Base-by-base conservation (phyloP, 148 eudicot genomes). In the Fallopia convolvulus region DNA sequence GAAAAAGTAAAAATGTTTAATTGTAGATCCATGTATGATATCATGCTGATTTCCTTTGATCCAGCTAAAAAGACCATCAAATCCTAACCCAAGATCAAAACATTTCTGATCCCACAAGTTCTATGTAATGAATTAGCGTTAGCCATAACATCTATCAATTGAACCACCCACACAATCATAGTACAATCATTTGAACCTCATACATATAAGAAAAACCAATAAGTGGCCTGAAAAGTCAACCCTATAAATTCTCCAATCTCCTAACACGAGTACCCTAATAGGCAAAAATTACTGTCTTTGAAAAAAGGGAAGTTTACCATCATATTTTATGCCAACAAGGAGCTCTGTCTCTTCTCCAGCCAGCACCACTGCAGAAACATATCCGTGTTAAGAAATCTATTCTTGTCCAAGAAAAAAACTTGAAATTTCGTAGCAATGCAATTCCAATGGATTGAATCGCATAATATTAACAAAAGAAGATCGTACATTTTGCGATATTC, bases 321-420 rank as follows among this genome's bases (percentile, higher is more conserved):
- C 92, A 78, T 94, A 88, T 84, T 94, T 87, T 42, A 94, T 76
- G 76, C 93, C 98, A 82, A 92, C 89, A 36, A 92, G 82, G 26
- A 92, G 82, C 83, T 90, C 97, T 36, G 89, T 79, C 83, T 87
- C 93, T 88, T 92, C 89, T 72, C 99, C 99, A 36, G 99, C 99
- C 9, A 68, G 73, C 36, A 92, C 88, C 78, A 79, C 99, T 94
- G 95, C 80, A 39, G 30, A 71, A 85, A 13, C 18, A 77, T 8
- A 48, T 63, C 13, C 46, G 50, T 40, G 61, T 30, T 13, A 63
- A 61, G 13, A 61, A 26, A 78, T 26, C 9, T 10, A 58, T 6
- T 21, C 21, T 13, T 13, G 0, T 6, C 20, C 75, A 73, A 46
- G 56, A 72, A 36, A 20, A 39, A 80, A 77, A 71, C 48, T 44